Conservation (phyloP, 768 basidiomycete genomes). For the Suillus fuscotomentosus region DNA sequence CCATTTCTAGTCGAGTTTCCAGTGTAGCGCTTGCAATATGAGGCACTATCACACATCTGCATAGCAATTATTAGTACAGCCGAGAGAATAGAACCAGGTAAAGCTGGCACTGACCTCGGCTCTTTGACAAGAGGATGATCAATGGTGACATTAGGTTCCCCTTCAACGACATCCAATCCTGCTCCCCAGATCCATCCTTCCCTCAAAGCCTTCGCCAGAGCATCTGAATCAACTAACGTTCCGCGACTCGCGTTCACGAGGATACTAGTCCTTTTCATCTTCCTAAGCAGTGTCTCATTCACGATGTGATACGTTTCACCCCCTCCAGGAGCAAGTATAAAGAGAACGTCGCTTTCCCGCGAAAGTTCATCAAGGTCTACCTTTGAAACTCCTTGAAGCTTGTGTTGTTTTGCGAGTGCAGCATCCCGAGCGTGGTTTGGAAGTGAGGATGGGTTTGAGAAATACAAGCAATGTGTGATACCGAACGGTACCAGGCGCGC, state of each 20-base stretch:
- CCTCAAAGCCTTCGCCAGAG: constrained; percentile 75
- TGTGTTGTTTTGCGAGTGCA: constrained; percentile 34
- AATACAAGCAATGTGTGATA: constrained; percentile 70
- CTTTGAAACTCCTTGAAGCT: constrained; percentile 42
- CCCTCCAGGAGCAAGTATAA: constrained; percentile 81
- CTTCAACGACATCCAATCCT: constrained; percentile 91
- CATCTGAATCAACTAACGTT: constrained; percentile 86
- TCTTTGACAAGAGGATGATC: constrained; percentile 83
- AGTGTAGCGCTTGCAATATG: constrained; percentile 91
- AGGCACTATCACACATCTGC: constrained; percentile 78
- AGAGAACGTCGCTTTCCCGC: constrained; percentile 75
- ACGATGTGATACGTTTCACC: constrained; percentile 70
- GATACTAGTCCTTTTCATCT: constrained; percentile 84
- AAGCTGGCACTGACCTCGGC: constrained; percentile 47
- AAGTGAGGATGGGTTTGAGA: constrained; percentile 51
- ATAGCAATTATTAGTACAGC: not conserved
- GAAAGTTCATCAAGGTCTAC: constrained; percentile 73
- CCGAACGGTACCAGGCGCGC: constrained; percentile 81
- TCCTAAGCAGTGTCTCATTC: constrained; percentile 63
- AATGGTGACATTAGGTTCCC: constrained; percentile 72
- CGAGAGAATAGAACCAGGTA: not conserved
- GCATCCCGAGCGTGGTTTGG: constrained; percentile 39
- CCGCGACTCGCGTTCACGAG: constrained; percentile 87
- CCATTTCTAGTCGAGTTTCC: constrained; percentile 85
- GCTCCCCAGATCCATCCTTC: constrained; percentile 88